These are phyloP conservation scores for Jimgerdemannia lactiflua DNA, from an alignment of 192 early-diverging fungal genomes.

Conservation along the genomic window DNA sequence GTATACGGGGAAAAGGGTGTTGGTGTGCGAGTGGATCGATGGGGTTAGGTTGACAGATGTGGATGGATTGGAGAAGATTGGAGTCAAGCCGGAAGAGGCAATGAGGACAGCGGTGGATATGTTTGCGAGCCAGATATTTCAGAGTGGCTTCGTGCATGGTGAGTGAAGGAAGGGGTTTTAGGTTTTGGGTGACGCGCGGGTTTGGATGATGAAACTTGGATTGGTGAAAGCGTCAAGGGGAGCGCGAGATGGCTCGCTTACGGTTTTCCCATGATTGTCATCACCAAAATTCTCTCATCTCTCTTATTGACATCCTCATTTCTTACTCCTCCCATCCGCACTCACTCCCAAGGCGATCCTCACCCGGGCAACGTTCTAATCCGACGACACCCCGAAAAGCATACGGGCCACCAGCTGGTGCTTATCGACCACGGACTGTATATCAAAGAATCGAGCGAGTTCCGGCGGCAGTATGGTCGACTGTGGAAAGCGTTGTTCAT, in stretches of 20 bases:
- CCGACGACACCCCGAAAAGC: slow-evolving; percentile 57
- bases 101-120: slow-evolving; percentile 75
- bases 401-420: slow-evolving; percentile 36
- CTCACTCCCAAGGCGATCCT: slow-evolving; percentile 51
- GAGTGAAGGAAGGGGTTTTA: background rate
- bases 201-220: background rate
- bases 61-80: slow-evolving; percentile 38
- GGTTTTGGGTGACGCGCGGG: background rate
- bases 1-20: slow-evolving; percentile 61
- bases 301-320: background rate
- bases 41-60: slow-evolving; percentile 70
- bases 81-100: slow-evolving; percentile 39
- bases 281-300: too few relatives aligned
- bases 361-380: slow-evolving; percentile 85
- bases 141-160: slow-evolving; percentile 84
- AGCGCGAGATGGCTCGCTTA: too few relatives aligned
- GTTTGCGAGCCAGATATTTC: slow-evolving; percentile 87
- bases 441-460: slow-evolving; percentile 65
- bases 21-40: slow-evolving; percentile 91
- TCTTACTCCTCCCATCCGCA: background rate
- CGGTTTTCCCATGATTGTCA: too few relatives aligned
- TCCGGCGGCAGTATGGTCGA: slow-evolving; percentile 75
- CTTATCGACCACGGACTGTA: slow-evolving; percentile 94
- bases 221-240: background rate
- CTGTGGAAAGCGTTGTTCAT: slow-evolving; percentile 87